Evolutionary conservation across 2,329 filamentous ascomycete species (phyloP), one percentile per base, ranked within the genome.

Genomic region (Dendryphion nanum): DNA sequence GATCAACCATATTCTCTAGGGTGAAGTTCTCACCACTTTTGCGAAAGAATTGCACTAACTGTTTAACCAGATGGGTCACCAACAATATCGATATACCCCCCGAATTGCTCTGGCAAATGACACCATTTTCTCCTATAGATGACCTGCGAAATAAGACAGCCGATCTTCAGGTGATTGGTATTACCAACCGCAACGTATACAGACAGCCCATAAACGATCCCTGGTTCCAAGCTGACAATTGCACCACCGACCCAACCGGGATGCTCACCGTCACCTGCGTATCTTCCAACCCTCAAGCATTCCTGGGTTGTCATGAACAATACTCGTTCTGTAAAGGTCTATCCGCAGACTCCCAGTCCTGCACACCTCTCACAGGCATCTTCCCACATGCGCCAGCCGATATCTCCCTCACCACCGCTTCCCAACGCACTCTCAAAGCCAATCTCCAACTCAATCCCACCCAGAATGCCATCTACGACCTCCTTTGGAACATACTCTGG

Each of bases 281-380:
- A 8, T 21, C 46, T 2, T 38, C 38, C 10, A 31, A 46, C 20
- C 14, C 36, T 2, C n/a, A 37, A 13, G 36, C 43, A 12, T 49
- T 44, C 33, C 24, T 49, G 12, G 41, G 35, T 13, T 49, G 46
- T 20, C 17, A 32, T 21, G 43, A 49, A 21, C 35, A 30, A 4
- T 46, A 46, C 26, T 35, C 44, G 31, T 34, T 49, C 12, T 49
- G 46, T 37, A 37, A 38, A 14, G 10, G 16, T 6, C 38, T n/a
- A n/a, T n/a, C 7, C 23, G n/a, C 23, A 31, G 7, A 10, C 15
- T 7, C 29, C 15, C 8, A 31, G 7, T 7, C 29, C 23, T 26
- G 23, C 23, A 26, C 23, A 26, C 23, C 23, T 8, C 8, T 8
- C 8, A 26, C 23, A 8, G 23, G 23, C 23, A 26, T 26, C 8